Conservation (phyloP, 1,284 basidiomycete genomes). For the Microstroma glucosiphilum region DNA sequence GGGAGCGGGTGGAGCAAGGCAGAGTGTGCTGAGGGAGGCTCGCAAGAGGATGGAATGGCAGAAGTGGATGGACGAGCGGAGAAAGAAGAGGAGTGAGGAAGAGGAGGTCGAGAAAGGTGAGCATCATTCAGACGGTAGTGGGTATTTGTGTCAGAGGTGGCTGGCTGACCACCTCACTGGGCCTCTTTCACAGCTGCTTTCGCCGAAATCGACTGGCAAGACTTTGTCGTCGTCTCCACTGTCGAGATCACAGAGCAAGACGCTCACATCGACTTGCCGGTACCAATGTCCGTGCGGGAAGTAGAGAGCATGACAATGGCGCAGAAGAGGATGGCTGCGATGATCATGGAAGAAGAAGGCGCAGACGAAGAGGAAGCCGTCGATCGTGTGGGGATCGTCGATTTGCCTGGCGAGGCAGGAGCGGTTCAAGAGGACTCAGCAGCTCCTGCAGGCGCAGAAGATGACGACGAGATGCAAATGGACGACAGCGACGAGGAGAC, state of each 20-base stretch:
- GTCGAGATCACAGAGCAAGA: constrained; percentile 95
- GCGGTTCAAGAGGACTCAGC: constrained; percentile 3
- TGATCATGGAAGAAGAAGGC: constrained; percentile 81
- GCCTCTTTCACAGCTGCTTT: constrained; percentile 50
- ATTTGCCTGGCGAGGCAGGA: constrained; percentile 19
- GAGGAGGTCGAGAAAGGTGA: constrained; percentile 58
- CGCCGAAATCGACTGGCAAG: constrained; percentile 98
- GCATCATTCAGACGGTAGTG: not conserved
- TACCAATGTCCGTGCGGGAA: constrained; percentile 88
- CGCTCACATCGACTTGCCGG: constrained; percentile 71
- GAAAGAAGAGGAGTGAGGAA: constrained; percentile 79
- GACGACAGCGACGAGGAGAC: constrained; percentile 55
- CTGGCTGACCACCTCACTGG: not conserved
- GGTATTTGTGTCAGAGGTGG: not conserved
- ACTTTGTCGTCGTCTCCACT: constrained; percentile 96
- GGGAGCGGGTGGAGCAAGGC: constrained; percentile 53
- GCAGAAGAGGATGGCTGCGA: constrained; percentile 94
- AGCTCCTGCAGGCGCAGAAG: constrained; percentile 1
- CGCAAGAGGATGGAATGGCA: constrained; percentile 80
- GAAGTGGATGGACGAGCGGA: constrained; percentile 70
- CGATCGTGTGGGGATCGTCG: not conserved
- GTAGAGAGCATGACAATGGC: constrained; percentile 93
- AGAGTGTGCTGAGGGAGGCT: constrained; percentile 72
- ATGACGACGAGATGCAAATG: constrained; percentile 21
- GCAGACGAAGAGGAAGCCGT: constrained; percentile 55